Evolutionary conservation across 2,329 filamentous ascomycete genomes (phyloP), one percentile per base, ranked within the genome.

Genomic region (Neonectria ditissima): DNA sequence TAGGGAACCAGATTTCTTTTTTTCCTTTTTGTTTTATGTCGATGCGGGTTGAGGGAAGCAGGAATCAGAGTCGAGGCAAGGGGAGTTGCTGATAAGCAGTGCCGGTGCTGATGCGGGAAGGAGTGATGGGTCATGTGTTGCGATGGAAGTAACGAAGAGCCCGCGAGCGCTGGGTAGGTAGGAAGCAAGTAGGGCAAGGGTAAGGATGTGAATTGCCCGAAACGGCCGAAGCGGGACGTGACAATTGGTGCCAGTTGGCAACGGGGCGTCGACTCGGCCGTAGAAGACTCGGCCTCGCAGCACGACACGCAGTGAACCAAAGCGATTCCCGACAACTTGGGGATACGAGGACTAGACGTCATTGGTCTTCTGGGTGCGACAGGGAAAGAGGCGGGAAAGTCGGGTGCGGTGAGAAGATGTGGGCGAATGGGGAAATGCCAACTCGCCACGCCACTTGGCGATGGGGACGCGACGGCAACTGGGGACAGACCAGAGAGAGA

Each of bases 401-500:
- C 68, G 68, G 65, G 69, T 65, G 67, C 68, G 59, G 70, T 69
- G 67, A 69, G 59, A 63, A 68, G 44, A 51, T 51, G 52, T 70
- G 62, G 64, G 69, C 69, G 69, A 72, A 68, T 70, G 59, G 69
- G 70, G 63, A 60, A 62, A 69, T 69, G 70, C 69, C 70, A 73
- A 57, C 67, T 69, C 55, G 67, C 69, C 70, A 70, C 70, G 69
- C 70, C 69, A 71, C 67, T 71, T 26, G 13, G 16, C 22, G 63
- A 60, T 58, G 51, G 62, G 34, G 44, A 50, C 55, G 45, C 30
- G 43, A 50, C 51, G 16, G 45, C 47, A 51, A 39, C 24, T 39
- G 37, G 39, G 34, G 32, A 22, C 30, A 45, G 47, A 30, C n/a
- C 5, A 24, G 11, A 24, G 26, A 44, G 2, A 26, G 14, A 37